Evolutionary conservation across 805 yeast species (phyloP), one percentile per base, ranked within the genome.

Genomic region (Spathaspora girioi): DNA sequence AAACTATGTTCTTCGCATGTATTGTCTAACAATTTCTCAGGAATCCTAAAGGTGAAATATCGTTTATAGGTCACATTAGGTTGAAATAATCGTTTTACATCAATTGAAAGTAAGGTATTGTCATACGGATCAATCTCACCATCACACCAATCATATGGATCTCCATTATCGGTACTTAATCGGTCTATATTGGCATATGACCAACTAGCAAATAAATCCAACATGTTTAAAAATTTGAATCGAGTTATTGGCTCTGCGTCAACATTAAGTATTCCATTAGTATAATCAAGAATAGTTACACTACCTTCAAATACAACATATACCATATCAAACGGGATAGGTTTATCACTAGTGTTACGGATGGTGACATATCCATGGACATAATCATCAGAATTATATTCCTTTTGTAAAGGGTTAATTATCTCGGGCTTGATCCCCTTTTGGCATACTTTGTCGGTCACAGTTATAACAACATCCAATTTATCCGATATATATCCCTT

Each of bases 161-260:
- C 72, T 2, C 75, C 75, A 46, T 69, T 60, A 54, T 70, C 76
- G 9, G 75, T 68, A 4, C 66, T 59, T 20, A 67, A 56, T 50
- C 78, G 62, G 52, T 71, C 75, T 27, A 74, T 74, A 51, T 73
- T 71, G 27, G 77, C 76, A 52, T 65, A 74, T 4, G 75, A 62
- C 79, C 78, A 75, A 15, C 71, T 66, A 7, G 79, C 79, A 62
- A 69, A 72, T 26, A 73, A 59, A 52, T 74, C 79, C 26, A 70
- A 60, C 78, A 73, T 74, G 55, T 70, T 74, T 48, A 73, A 58
- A 52, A 73, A 72, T 56, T 71, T 72, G 55, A 62, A 67, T n/a
- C 69, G 70, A 3, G 59, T 58, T 12, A 52, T 47, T 2, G 72
- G 70, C 17, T 59, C 57, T 7, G 62, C 52, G 42, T 66, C 71